These are phyloP conservation scores for Escallonia herrerae DNA, from an alignment of 129 eudicot species.

Conservation along the genomic window DNA sequence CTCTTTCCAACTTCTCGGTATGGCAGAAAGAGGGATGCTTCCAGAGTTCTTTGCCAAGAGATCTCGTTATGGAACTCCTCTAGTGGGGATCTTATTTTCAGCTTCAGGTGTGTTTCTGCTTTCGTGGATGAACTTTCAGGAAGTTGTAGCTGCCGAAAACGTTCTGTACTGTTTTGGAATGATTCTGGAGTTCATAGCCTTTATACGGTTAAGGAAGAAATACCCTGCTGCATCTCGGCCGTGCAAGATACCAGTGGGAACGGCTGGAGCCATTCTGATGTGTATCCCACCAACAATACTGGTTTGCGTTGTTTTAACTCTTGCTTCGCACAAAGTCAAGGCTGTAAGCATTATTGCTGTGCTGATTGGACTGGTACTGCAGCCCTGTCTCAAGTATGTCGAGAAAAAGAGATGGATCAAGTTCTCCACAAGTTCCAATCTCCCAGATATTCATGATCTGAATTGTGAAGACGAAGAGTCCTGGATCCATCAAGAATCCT, in stretches of 20 bases:
- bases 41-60: slow-evolving; percentile 10
- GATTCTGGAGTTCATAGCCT: slow-evolving; percentile 18
- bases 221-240: slow-evolving; percentile 13
- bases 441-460: slow-evolving; percentile 2
- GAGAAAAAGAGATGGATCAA: slow-evolving; percentile 24
- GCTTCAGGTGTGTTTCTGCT: background rate
- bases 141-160: slow-evolving; percentile 19
- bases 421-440: slow-evolving; percentile 18
- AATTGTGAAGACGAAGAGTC: background rate
- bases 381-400: slow-evolving; percentile 13
- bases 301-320: slow-evolving; percentile 12
- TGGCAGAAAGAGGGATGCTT: slow-evolving; percentile 21
- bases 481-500: too few relatives aligned
- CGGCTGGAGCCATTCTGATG: slow-evolving; percentile 14
- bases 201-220: slow-evolving; percentile 11
- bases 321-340: slow-evolving; percentile 14
- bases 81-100: slow-evolving; percentile 9
- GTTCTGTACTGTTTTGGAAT: slow-evolving; percentile 19
- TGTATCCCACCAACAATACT: slow-evolving; percentile 13
- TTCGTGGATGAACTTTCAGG: slow-evolving; percentile 4
- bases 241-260: slow-evolving; percentile 16
- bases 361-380: slow-evolving; percentile 21
- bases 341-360: slow-evolving; percentile 11
- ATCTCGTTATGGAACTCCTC: slow-evolving; percentile 17
- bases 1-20: slow-evolving; percentile 20